These are phyloP conservation scores for Phytophthora cactorum DNA, from an alignment of 352 stramenopile species.

Conservation along the genomic window DNA sequence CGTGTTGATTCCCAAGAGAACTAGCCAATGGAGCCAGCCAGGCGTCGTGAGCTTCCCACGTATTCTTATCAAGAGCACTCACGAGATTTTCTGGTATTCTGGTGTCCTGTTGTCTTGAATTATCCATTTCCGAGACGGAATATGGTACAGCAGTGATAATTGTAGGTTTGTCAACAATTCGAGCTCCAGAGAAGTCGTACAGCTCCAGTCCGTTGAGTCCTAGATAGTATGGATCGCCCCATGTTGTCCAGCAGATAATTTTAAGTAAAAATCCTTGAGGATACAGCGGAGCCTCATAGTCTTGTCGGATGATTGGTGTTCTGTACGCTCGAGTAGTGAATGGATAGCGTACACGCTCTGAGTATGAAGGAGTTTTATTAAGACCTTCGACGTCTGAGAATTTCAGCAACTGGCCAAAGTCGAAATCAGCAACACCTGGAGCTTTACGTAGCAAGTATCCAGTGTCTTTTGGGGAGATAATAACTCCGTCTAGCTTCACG, in stretches of 20 bases:
- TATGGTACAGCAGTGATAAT: slow-evolving; percentile 61
- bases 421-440: slow-evolving; percentile 64
- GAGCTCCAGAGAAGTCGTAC: slow-evolving; percentile 61
- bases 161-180: slow-evolving; percentile 40
- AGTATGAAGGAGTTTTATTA: slow-evolving; percentile 28
- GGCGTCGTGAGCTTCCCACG: slow-evolving; percentile 71
- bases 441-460: slow-evolving; percentile 85
- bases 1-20: slow-evolving; percentile 56
- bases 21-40: slow-evolving; percentile 80
- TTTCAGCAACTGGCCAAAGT: slow-evolving; percentile 75
- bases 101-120: slow-evolving; percentile 40
- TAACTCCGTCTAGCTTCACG: slow-evolving; percentile 50
- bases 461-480: slow-evolving; percentile 58
- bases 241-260: slow-evolving; percentile 80
- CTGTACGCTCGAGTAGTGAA: slow-evolving; percentile 61
- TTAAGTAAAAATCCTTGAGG: slow-evolving; percentile 89
- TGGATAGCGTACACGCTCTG: slow-evolving; percentile 49
- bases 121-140: slow-evolving; percentile 56
- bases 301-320: slow-evolving; percentile 78
- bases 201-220: slow-evolving; percentile 85
- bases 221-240: slow-evolving; percentile 87
- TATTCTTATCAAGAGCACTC: slow-evolving; percentile 76
- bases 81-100: slow-evolving; percentile 70
- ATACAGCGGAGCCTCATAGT: slow-evolving; percentile 87
- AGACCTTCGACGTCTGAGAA: slow-evolving; percentile 22